Conservation (phyloP, 2,329 filamentous ascomycete species). For the Zymoseptoria brevis region DNA sequence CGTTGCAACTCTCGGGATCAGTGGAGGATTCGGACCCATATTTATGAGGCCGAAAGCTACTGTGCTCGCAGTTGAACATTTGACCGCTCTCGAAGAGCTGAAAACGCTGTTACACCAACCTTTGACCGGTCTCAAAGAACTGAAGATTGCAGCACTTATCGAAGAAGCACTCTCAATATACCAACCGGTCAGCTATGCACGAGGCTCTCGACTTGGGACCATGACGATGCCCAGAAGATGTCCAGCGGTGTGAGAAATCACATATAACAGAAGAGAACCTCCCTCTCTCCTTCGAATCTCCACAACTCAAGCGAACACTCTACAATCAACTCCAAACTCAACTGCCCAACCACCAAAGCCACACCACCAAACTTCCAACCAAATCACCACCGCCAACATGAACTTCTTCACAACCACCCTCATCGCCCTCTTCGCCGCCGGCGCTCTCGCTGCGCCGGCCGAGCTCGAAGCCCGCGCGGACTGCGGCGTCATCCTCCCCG, state of each 20-base stretch:
- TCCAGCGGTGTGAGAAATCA: background rate
- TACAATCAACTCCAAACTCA: background rate
- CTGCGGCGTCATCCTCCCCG: background rate
- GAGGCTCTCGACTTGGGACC: background rate
- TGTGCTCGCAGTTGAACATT: background rate
- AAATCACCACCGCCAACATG: background rate
- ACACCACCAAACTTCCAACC: background rate
- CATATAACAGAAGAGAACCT: background rate
- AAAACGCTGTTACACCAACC: background rate
- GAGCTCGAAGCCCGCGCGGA: background rate
- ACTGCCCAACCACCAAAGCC: background rate
- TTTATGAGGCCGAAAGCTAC: background rate
- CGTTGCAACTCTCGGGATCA: too few species aligned
- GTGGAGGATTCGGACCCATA: background rate
- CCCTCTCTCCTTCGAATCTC: background rate
- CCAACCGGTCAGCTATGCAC: background rate
- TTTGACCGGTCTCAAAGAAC: background rate
- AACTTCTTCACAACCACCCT: background rate
- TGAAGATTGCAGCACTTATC: background rate
- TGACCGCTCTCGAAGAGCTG: background rate
- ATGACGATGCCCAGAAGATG: background rate
- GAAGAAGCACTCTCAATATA: background rate
- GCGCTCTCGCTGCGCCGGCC: background rate
- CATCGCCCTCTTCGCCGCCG: background rate
- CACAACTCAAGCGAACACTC: background rate